A percentile compares a stretch with the other conserved stretches of the same genome.
Conservation (phyloP, 371 early-diverging fungal genomes). For the Conidiobolus incongruus region DNA sequence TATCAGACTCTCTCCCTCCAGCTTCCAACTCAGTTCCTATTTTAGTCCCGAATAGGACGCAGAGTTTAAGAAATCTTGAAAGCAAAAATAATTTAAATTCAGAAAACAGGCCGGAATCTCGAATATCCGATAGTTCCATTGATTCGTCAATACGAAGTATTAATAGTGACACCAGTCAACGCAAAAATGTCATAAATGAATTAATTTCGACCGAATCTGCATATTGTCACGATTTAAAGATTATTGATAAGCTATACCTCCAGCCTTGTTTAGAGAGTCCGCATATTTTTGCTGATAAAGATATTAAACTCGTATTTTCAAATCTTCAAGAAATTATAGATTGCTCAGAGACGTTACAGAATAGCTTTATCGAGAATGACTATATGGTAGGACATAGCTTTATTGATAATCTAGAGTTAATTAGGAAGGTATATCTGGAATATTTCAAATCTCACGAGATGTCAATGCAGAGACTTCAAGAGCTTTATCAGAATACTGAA, state of each 20-base stretch:
- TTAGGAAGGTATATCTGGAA: constrained; percentile 28
- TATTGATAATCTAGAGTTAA: neutral
- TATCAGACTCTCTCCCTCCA: no score
- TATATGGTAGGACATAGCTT: neutral
- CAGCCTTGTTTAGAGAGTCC: constrained; percentile 9
- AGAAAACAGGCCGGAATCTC: no score
- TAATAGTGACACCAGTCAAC: neutral
- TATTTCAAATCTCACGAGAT: constrained; percentile 58
- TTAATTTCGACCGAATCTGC: constrained; percentile 28
- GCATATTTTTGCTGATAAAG: neutral
- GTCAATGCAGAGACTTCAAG: constrained; percentile 27
- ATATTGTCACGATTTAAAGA: constrained; percentile 24
- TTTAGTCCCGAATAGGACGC: no score
- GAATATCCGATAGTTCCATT: no score
- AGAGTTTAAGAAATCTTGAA: no score
- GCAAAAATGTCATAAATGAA: constrained; percentile 17
- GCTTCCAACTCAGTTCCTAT: no score
- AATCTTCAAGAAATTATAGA: constrained; percentile 3
- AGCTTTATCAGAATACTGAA: constrained; percentile 19
- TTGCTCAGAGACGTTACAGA: neutral
- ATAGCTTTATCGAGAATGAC: neutral
- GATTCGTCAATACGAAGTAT: no score
- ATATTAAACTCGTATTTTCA: constrained; percentile 1
- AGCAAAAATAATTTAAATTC: no score
- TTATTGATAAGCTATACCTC: constrained; percentile 24